Conservation (phyloP, 352 stramenopile genomes). For the Phytophthora cajani region DNA sequence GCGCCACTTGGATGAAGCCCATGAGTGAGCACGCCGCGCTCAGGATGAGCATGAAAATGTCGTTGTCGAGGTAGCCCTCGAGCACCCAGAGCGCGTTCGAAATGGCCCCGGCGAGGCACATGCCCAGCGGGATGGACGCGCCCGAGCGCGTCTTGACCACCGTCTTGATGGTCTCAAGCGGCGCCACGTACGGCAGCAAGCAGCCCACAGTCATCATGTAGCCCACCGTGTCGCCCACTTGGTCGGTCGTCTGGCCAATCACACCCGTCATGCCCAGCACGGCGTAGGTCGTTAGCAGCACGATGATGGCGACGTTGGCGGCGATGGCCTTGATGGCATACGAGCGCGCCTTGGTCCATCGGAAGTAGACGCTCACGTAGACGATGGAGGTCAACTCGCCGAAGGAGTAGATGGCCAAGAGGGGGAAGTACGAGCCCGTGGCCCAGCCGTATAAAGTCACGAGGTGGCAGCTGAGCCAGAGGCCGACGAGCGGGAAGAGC, state of each 20-base stretch:
- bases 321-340: slow-evolving; percentile 28
- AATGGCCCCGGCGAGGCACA: slow-evolving; percentile 39
- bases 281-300: slow-evolving; percentile 29
- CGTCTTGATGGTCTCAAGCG: slow-evolving; percentile 43
- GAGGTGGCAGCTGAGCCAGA: slow-evolving; percentile 44
- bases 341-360: slow-evolving; percentile 20
- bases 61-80: slow-evolving; percentile 33
- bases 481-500: slow-evolving; percentile 35
- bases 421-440: slow-evolving; percentile 38
- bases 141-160: slow-evolving; percentile 39
- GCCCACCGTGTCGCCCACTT: slow-evolving; percentile 30
- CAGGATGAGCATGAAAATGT: slow-evolving; percentile 30
- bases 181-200: slow-evolving; percentile 42
- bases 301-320: slow-evolving; percentile 17
- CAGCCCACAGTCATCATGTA: slow-evolving; percentile 42
- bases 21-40: slow-evolving; percentile 25
- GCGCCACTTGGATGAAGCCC: slow-evolving; percentile 27
- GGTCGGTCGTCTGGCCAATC: slow-evolving; percentile 22
- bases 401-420: slow-evolving; percentile 40
- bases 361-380: slow-evolving; percentile 41
- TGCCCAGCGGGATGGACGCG: slow-evolving; percentile 38
- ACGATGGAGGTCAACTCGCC: slow-evolving; percentile 23
- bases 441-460: slow-evolving; percentile 39
- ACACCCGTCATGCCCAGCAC: slow-evolving; percentile 29
- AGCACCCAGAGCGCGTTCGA: slow-evolving; percentile 45